Base-by-base conservation (phyloP, 2,329 filamentous ascomycete species). In the Pseudocercospora fuligena region DNA sequence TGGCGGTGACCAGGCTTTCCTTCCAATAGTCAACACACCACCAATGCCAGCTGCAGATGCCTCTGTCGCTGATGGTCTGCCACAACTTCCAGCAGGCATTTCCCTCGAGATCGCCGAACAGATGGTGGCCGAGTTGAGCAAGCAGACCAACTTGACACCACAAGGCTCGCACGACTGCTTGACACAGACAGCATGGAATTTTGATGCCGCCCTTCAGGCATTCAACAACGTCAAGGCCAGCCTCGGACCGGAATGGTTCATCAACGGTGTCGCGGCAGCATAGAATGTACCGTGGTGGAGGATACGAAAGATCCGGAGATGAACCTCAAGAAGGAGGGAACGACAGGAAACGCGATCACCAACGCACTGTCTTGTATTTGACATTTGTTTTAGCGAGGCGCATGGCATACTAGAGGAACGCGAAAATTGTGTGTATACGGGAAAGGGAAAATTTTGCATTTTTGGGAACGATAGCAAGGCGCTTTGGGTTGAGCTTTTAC, bases 111-210 rank as follows among this genome's bases (percentile, higher is more conserved):
- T 76, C 19, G 76, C 74, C 23, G 74, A 76, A 69, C 88, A 93
- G 81, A 83, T 97, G 75, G 82, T 88, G 23, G 73, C 82, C 21
- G 89, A 95, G 76, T 85, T 97, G 61, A 90, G 88, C 70, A 88
- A 88, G 70, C 88, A 88, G 74, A 97, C 94, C 1, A 88, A 89
- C 65, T 93, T 99, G 89, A 95, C 88, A 8, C 80, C 89, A 9
- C 84, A 91, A 66, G 97, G 91, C 77, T 91, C 93, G 1, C 87
- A 90, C 72, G 87, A 96, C 83, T 97, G 94, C 73, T 84, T 98
- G 16, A 85, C 88, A 2, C 89, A 93, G 66, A 92, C 90, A 64
- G 87, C 85, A 43, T 98, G 93, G 93, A 87, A 96, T 76, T 88
- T 94, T 58, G 87, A 91, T 43, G 86, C 87, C 70, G 94, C 94